Evolutionary conservation across 257 asterid genomes (phyloP), one percentile per base, ranked within the genome.

Genomic region (Echium plantagineum): DNA sequence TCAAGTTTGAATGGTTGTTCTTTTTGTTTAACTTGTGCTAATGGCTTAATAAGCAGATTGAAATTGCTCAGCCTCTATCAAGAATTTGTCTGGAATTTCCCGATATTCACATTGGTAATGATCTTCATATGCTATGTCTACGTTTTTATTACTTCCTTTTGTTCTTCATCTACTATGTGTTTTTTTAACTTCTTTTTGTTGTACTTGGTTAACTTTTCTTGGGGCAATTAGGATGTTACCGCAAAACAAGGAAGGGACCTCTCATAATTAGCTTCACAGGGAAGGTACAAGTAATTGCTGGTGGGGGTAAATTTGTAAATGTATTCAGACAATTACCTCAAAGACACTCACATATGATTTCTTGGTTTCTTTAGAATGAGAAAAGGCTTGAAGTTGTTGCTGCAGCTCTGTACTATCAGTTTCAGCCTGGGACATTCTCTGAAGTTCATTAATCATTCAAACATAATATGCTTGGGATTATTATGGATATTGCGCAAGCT

Each of bases 41-140:
- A 28, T 54, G 21, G 6, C 21, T 56, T 63, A 32, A 42, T 35
- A 49, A 75, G 76, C 81, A 86, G 97, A 83, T 84, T 46, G 90
- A 89, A 72, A 72, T 66, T 47, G 91, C 90, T 78, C 89, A 82
- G 68, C 88, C 94, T 47, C 77, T 90, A 38, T 76, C 93, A 22
- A 78, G 78, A 67, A 78, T 84, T 51, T 35, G 77, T 66, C 72
- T 73, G 28, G 80, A 78, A 63, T 90, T 72, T 72, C 88, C 97
- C 3, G 94, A 86, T 71, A 70, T 84, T 63, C 73, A 78, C 69
- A 77, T 83, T 52, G 94, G 97, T 90, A 78, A 68, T 80, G 66
- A 55, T 21, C 53, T 38, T 3, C 32, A 28, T 28, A 28, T 28
- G 32, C 7, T 6, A 28, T 28, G 5, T 6, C 32, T 28, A 28